A percentile compares a stretch with the other conserved stretches of the same genome.
phyloP scores from a whole-genome alignment of 2,329 filamentous ascomycete species.

The Cladosporium oxysporum region DNA sequence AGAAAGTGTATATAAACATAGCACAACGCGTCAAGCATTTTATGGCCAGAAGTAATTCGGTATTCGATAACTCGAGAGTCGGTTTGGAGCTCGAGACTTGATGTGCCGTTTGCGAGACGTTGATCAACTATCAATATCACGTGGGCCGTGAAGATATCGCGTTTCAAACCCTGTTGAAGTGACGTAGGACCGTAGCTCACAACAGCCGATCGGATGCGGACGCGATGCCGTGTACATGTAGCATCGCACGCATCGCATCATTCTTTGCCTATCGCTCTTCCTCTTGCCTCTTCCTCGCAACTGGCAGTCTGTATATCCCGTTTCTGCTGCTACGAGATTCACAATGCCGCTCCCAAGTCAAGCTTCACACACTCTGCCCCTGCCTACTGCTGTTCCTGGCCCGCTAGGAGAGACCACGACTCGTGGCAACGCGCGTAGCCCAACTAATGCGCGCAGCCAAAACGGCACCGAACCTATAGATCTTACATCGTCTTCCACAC shows the following conservation, averaged over 20 bases:
- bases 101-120: neutral
- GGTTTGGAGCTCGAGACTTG: neutral
- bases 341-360: constrained; percentile 3
- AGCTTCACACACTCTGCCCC: neutral
- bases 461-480: neutral
- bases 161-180: neutral
- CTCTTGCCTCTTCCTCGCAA: neutral
- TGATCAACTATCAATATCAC: neutral
- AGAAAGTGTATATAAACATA: neutral
- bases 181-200: neutral
- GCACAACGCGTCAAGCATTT: neutral
- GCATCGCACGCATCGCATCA: neutral
- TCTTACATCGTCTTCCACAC: neutral
- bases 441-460: neutral
- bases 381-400: neutral
- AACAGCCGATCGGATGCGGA: neutral
- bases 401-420: neutral
- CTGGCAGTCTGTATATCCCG: neutral
- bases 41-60: neutral
- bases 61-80: neutral
- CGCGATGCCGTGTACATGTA: neutral
- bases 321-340: neutral
- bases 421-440: neutral
- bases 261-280: neutral
- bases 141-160: constrained; percentile 6